A percentile compares a stretch with the other conserved stretches of the same genome.
phyloP scores from a whole-genome alignment of 306 rosid species.

The Vigna angularis region DNA sequence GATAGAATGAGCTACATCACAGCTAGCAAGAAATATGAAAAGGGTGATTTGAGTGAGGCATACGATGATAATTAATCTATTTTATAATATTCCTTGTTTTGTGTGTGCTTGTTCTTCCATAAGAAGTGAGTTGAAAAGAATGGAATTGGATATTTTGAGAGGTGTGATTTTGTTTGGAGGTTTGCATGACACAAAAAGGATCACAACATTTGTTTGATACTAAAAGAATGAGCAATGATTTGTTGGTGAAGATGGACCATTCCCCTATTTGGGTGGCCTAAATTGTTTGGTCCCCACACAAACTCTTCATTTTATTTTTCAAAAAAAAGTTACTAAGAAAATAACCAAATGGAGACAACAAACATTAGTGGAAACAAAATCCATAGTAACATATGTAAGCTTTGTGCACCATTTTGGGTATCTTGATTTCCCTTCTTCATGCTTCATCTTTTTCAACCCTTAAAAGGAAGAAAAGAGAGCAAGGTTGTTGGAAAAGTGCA shows the following conservation, averaged over 20 bases:
- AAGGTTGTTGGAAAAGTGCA: constrained; percentile 33
- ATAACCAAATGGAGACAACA: constrained; percentile 25
- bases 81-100: no score
- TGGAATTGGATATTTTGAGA: constrained; percentile 21
- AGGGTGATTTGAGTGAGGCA: no score
- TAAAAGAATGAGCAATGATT: constrained; percentile 23
- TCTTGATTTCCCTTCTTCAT: not conserved
- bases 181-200: no score
- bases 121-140: not conserved
- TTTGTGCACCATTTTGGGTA: constrained; percentile 9
- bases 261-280: constrained; percentile 47
- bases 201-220: not conserved
- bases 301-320: not conserved
- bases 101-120: no score
- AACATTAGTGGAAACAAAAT: not conserved
- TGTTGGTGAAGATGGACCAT: constrained; percentile 25
- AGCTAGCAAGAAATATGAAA: no score
- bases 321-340: not conserved
- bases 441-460: constrained; percentile 4
- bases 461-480: not conserved
- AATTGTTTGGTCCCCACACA: constrained; percentile 47
- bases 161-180: not conserved
- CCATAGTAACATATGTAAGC: not conserved
- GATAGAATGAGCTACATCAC: no score
- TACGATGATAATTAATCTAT: no score